Evolutionary conservation across 1,284 basidiomycete genomes (phyloP).

Genomic region (Sanghuangporus weigelae): DNA sequence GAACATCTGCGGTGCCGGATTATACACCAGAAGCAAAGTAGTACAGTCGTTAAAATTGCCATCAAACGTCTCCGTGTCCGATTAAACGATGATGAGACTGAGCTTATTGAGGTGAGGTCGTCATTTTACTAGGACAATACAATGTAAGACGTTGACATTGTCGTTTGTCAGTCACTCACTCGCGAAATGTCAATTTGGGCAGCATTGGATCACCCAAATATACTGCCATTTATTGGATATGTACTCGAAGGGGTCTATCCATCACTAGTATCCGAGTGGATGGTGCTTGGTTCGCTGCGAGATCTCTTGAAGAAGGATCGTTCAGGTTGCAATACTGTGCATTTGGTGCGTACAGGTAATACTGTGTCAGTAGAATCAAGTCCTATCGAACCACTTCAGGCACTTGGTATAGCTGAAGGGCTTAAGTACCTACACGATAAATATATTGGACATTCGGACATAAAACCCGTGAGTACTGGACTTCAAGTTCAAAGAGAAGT

Average conservation of each 20-base stretch:
- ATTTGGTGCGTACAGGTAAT: not conserved
- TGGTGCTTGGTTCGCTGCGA: conserved; percentile 5
- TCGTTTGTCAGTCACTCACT: not conserved
- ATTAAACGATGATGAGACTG: not conserved
- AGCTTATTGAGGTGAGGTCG: not conserved
- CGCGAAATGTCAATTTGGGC: conserved; percentile 14
- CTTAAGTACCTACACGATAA: not conserved
- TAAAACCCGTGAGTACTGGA: conserved; percentile 10
- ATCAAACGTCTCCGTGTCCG: conserved; percentile 7
- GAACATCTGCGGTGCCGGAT: not conserved
- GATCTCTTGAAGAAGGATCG: not conserved
- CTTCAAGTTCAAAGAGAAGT: not conserved
- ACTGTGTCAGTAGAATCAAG: not conserved
- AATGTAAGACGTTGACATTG: not conserved
- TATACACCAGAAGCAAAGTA: not conserved
- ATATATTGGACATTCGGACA: conserved; percentile 10
- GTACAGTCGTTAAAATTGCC: not conserved
- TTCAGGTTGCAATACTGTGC: not conserved
- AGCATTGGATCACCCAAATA: conserved; percentile 11
- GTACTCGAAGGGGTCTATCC: conserved; percentile 8
- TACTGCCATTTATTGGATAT: conserved; percentile 16
- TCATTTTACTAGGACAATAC: not conserved
- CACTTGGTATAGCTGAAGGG: not conserved
- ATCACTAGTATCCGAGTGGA: conserved; percentile 15
- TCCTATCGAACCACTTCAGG: not conserved